Evolutionary conservation across 768 basidiomycete species (phyloP), one percentile per base, ranked within the genome.

Genomic region (Gautieria morchelliformis): DNA sequence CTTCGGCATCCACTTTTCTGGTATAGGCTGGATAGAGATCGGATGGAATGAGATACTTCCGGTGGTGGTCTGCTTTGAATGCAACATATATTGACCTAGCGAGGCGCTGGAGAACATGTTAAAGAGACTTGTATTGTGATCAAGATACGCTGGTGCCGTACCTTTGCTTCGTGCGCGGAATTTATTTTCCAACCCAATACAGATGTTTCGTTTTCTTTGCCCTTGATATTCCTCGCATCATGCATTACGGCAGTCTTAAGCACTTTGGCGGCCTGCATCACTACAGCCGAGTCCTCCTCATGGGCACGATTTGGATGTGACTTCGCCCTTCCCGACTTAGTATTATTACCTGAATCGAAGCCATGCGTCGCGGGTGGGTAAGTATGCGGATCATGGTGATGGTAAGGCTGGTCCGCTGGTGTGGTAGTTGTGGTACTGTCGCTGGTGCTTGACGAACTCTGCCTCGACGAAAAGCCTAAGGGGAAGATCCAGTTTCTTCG

Each of bases 11-110:
- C 45, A 71, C 76, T 11, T 71, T 67, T n/a, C 77, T 77, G 17
- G 75, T 63, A 64, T 86, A 91, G 11, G 83, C 87, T 7, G 84
- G 82, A 57, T 77, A 74, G 64, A 91, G 86, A 67, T 90, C 89
- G 19, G 74, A 69, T n/a, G 85, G 75, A 41, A 83, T 63, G 53
- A 91, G 75, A 66, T 83, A 87, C 4, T 68, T 75, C 56, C 85
- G 76, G 24, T 73, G 74, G 20, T 50, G 45, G 57, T 71, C 69
- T 32, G 52, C 55, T 65, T 75, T 79, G 68, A 89, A 81, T 7
- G 81, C 75, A 56, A 65, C 76, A 70, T 81, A 90, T 53, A 85
- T 84, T 32, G 77, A 71, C 32, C 80, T 78, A 20, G 89, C 88
- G 33, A 90, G 76, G 47, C 80, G 81, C 84, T 83, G 60, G n/a